Percentiles rank a stretch among this genome's conserved stretches.
These are phyloP conservation scores for Abortiporus biennis DNA, from an alignment of 1,284 basidiomycete species.

Conservation along the genomic window DNA sequence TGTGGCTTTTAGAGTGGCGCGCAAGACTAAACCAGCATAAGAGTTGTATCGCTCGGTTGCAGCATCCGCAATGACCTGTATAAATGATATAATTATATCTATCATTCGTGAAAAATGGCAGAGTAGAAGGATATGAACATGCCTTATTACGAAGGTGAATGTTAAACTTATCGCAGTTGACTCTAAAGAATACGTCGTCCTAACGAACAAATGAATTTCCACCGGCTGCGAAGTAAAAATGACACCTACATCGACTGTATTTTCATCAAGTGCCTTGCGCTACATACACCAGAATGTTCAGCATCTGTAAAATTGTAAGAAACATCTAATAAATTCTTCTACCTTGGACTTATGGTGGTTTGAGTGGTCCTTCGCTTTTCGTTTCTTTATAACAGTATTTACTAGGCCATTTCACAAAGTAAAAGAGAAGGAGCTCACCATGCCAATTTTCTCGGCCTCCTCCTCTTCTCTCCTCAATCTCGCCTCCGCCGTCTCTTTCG, in stretches of 20 bases:
- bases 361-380: slow-evolving; percentile 45
- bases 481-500: slow-evolving; percentile 55
- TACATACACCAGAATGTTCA: slow-evolving; percentile 24
- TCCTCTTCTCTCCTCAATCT: slow-evolving; percentile 65
- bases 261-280: slow-evolving; percentile 53
- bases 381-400: slow-evolving; percentile 40
- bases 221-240: not conserved
- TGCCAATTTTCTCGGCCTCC: slow-evolving; percentile 62
- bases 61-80: slow-evolving; percentile 69
- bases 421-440: slow-evolving; percentile 41
- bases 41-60: slow-evolving; percentile 76
- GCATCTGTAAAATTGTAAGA: slow-evolving; percentile 1
- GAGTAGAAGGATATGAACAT: slow-evolving; percentile 15
- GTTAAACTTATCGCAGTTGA: slow-evolving; percentile 88
- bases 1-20: slow-evolving; percentile 64
- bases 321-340: slow-evolving; percentile 14
- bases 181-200: slow-evolving; percentile 73
- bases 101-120: not conserved
- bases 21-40: slow-evolving; percentile 65
- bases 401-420: slow-evolving; percentile 6
- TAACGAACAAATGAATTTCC: slow-evolving; percentile 22
- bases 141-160: slow-evolving; percentile 87
- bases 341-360: slow-evolving; percentile 48
- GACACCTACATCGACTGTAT: slow-evolving; percentile 58
- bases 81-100: slow-evolving; percentile 5